phyloP scores from a whole-genome alignment of 2,329 filamentous ascomycete species.

The Conoideocrella luteorostrata region DNA sequence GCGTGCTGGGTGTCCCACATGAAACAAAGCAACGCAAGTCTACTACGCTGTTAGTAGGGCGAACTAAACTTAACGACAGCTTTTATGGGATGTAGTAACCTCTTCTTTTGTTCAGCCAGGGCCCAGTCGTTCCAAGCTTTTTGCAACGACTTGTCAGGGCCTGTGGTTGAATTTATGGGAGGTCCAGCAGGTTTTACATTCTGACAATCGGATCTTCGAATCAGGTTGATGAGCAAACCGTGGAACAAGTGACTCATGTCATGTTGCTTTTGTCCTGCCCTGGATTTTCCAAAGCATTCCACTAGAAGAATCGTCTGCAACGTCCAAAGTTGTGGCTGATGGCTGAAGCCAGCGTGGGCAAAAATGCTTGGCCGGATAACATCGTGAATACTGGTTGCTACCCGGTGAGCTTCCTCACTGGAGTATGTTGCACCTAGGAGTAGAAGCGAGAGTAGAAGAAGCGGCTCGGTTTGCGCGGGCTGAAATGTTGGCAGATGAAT shows the following conservation, averaged over 20 bases:
- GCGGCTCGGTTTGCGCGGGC: constrained; percentile 39
- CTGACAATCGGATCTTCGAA: constrained; percentile 30
- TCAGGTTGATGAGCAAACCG: constrained; percentile 31
- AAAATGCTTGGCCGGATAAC: constrained; percentile 54
- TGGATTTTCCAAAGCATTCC: constrained; percentile 58
- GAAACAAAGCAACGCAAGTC: constrained; percentile 53
- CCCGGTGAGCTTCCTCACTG: constrained; percentile 50
- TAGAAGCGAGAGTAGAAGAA: constrained; percentile 48
- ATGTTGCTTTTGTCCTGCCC: constrained; percentile 56
- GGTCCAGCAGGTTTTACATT: constrained; percentile 21
- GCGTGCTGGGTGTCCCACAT: constrained; percentile 63
- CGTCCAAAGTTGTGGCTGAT: constrained; percentile 54
- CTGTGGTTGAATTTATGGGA: constrained; percentile 15
- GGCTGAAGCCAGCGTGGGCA: constrained; percentile 47
- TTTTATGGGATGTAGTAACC: constrained; percentile 23
- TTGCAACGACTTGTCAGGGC: constrained; percentile 33
- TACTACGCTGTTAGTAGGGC: constrained; percentile 16
- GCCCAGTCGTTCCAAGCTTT: constrained; percentile 47
- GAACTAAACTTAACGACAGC: not conserved
- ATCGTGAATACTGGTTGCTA: constrained; percentile 57
- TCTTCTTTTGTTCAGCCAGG: constrained; percentile 51
- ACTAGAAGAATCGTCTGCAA: constrained; percentile 55
- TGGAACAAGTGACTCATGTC: constrained; percentile 54
- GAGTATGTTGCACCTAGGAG: constrained; percentile 57
- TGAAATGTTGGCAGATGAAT: constrained; percentile 54